Evolutionary conservation across 1,284 basidiomycete species (phyloP).

Genomic region (Ceratobasidium sp.): DNA sequence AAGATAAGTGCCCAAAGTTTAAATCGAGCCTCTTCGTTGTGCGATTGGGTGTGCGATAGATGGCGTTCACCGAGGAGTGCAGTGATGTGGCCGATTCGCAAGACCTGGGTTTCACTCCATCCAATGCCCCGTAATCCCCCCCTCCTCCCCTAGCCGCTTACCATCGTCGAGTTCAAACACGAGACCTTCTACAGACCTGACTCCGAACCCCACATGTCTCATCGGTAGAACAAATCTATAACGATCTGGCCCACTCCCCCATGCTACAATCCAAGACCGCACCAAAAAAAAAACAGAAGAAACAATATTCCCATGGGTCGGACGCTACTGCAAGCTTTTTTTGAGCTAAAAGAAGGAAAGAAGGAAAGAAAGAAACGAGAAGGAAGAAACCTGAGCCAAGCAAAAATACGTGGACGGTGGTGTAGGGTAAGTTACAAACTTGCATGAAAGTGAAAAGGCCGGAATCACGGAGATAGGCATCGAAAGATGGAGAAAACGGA

Average conservation of each 20-base stretch:
- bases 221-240: constrained; percentile 18
- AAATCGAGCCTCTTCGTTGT: background rate
- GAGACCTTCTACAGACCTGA: background rate
- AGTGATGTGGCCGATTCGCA: background rate
- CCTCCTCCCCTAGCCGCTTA: background rate
- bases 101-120: background rate
- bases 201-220: background rate
- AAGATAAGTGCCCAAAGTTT: background rate
- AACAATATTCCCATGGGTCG: constrained; percentile 32
- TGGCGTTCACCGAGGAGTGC: background rate
- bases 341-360: too few species aligned
- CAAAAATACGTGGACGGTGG: constrained; percentile 43
- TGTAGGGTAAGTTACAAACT: constrained; percentile 31
- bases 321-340: constrained; percentile 24
- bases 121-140: background rate
- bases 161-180: background rate
- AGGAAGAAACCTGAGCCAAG: constrained; percentile 20
- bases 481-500: constrained; percentile 7
- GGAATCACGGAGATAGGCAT: constrained; percentile 14
- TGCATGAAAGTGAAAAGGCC: constrained; percentile 25
- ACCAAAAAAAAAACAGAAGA: constrained; percentile 27
- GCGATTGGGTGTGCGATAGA: background rate
- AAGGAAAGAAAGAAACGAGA: background rate
- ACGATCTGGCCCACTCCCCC: constrained; percentile 19
- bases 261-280: constrained; percentile 30